Percentiles rank a stretch among this genome's conserved stretches.
Conservation (phyloP, 352 stramenopile genomes). For the Phytopythium kandeliae region DNA sequence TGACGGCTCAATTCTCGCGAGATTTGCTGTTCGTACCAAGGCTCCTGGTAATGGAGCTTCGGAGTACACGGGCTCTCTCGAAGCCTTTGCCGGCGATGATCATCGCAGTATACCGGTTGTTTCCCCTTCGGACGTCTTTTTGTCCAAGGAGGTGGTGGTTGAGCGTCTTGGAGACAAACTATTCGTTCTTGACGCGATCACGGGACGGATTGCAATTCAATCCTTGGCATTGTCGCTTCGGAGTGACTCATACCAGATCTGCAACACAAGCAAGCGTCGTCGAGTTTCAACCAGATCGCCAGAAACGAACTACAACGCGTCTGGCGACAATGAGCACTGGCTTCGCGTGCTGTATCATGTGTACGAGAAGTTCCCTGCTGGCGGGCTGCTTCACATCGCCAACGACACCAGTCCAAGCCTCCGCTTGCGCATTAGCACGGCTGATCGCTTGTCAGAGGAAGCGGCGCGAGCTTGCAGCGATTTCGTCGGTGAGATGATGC, state of each 20-base stretch:
- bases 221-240: slow-evolving; percentile 26
- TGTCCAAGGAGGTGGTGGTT: slow-evolving; percentile 7
- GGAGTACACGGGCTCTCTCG: slow-evolving; percentile 11
- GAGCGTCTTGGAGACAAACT: slow-evolving; percentile 16
- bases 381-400: slow-evolving; percentile 13
- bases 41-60: slow-evolving; percentile 1
- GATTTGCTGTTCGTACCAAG: not conserved
- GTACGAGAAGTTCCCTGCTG: slow-evolving; percentile 59
- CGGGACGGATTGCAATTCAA: slow-evolving; percentile 8
- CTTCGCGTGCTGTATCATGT: slow-evolving; percentile 37
- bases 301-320: too few relatives aligned
- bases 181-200: slow-evolving; percentile 17
- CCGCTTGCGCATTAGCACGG: not conserved
- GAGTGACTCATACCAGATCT: slow-evolving; percentile 53
- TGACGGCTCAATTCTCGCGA: slow-evolving; percentile 16
- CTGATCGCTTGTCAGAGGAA: not conserved
- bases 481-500: slow-evolving; percentile 40
- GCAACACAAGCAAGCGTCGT: slow-evolving; percentile 19
- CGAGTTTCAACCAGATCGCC: too few relatives aligned
- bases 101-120: slow-evolving; percentile 18
- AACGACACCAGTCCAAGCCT: not conserved
- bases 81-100: slow-evolving; percentile 26
- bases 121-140: not conserved
- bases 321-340: slow-evolving; percentile 10
- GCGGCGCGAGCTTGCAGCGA: not conserved